Evolutionary conservation across 2,329 filamentous ascomycete species (phyloP).

Genomic region (Apiospora arundinis): DNA sequence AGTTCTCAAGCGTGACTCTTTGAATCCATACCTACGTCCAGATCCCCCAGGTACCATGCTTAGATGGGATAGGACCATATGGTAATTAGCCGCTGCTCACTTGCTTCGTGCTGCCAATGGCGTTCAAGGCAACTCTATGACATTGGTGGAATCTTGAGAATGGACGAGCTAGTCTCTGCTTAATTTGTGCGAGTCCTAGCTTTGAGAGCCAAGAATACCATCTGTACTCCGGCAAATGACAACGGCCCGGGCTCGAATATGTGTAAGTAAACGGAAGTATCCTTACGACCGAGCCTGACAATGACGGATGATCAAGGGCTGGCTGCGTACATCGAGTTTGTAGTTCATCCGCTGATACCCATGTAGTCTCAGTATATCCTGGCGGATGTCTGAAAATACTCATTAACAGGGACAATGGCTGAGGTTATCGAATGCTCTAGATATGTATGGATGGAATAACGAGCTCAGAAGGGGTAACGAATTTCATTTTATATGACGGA

Average conservation of each 20-base stretch:
- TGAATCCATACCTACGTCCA: neutral
- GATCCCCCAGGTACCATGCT: neutral
- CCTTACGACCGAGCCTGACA: neutral
- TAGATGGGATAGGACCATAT: too few relatives aligned
- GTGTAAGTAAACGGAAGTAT: neutral
- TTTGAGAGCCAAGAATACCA: neutral
- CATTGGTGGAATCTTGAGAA: neutral
- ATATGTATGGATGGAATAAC: too few relatives aligned
- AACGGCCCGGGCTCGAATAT: neutral
- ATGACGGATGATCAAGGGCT: neutral
- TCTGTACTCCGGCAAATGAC: neutral
- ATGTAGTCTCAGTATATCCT: too few relatives aligned
- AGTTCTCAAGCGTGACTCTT: neutral
- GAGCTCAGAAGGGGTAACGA: too few relatives aligned
- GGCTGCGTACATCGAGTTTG: too few relatives aligned
- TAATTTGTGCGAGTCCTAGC: too few relatives aligned
- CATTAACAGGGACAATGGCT: too few relatives aligned
- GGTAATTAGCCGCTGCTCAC: neutral
- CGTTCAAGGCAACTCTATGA: neutral
- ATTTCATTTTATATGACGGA: too few relatives aligned
- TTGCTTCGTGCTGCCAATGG: neutral
- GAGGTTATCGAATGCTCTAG: too few relatives aligned
- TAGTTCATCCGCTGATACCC: too few relatives aligned
- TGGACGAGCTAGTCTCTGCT: neutral
- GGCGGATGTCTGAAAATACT: too few relatives aligned